Evolutionary conservation across 495 filamentous ascomycete species (phyloP), one percentile per base, ranked within the genome.

Genomic region (Penicillium chermesinum): DNA sequence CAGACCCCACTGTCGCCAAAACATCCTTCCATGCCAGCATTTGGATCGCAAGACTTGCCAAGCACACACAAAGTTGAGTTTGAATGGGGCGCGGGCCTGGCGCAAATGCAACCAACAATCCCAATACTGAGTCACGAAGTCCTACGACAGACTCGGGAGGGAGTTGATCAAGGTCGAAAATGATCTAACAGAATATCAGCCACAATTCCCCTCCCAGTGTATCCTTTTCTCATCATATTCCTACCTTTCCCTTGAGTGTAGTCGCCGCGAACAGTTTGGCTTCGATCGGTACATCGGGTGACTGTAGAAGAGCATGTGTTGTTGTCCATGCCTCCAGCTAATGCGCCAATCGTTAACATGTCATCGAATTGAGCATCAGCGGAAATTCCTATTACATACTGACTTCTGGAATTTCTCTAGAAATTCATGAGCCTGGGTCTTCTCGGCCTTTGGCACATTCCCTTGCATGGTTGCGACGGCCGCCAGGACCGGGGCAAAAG

Each of bases 371-470:
- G 2, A 0, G 10, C 16, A 38, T 19, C 12, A 6, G 15, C 18
- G 13, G 17, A n/a, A n/a, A 15, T 18, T 14, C 5, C 3, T 21
- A n/a, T 46, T 22, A 81, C 89, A 50, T 69, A 96, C 91, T 60
- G 93, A 95, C 79, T 97, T 99, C 81, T 99, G 93, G 74, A 96
- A 99, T 49, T 83, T 83, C 71, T 93, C 88, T 42, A 99, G 78
- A 66, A 83, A 97, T 56, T 91, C 82, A 64, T 93, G 86, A 32
- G 93, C 93, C 60, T 85, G 82, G 64, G 85, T 81, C 72, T 97
- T 99, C 67, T 91, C 85, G 27, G 82, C 72, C 60, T 83, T 78
- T 58, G 90, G 80, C 52, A 83, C 85, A 72, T 86, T 88, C 66
- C 88, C 76, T 64, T 84, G 85, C 88, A 99, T 94, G 48, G 89